Percentiles rank a stretch among this genome's conserved stretches.
phyloP scores from a whole-genome alignment of 2,329 filamentous ascomycete species.

The Epichloe typhina region DNA sequence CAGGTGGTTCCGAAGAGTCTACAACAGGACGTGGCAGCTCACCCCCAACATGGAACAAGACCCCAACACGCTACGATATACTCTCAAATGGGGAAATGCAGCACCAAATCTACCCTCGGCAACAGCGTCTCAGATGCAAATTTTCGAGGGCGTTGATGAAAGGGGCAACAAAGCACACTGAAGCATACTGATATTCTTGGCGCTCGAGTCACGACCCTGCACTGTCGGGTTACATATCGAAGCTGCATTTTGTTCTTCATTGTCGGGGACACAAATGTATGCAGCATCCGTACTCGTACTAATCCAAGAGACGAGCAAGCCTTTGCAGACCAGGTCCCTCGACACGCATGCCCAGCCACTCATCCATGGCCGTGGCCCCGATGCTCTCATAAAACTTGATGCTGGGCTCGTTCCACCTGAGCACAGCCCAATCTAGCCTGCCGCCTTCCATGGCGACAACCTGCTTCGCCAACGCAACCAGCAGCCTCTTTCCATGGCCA shows the following conservation, averaged over 20 bases:
- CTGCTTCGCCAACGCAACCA: constrained; percentile 68
- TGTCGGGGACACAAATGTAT: background rate
- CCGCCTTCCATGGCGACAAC: constrained; percentile 58
- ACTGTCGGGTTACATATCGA: too few species aligned
- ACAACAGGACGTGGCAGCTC: constrained; percentile 31
- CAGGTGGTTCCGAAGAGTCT: constrained; percentile 35
- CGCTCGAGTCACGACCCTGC: background rate
- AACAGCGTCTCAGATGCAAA: constrained; percentile 21
- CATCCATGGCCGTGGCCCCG: constrained; percentile 52
- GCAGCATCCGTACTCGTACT: background rate
- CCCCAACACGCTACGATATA: constrained; percentile 17
- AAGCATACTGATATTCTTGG: background rate
- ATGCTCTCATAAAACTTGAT: constrained; percentile 72
- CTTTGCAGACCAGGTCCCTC: constrained; percentile 51
- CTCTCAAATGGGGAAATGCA: constrained; percentile 33
- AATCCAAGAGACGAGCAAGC: constrained; percentile 36
- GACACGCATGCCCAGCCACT: constrained; percentile 66
- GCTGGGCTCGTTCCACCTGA: constrained; percentile 88
- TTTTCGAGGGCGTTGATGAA: constrained; percentile 35
- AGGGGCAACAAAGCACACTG: constrained; percentile 11
- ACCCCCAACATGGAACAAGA: constrained; percentile 28
- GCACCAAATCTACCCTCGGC: constrained; percentile 17
- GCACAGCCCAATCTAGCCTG: constrained; percentile 77
- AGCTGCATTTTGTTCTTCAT: too few species aligned
- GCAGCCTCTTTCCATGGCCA: constrained; percentile 67